Evolutionary conservation across 805 yeast genomes (phyloP), one percentile per base, ranked within the genome.

Genomic region (Starmerella floricola): DNA sequence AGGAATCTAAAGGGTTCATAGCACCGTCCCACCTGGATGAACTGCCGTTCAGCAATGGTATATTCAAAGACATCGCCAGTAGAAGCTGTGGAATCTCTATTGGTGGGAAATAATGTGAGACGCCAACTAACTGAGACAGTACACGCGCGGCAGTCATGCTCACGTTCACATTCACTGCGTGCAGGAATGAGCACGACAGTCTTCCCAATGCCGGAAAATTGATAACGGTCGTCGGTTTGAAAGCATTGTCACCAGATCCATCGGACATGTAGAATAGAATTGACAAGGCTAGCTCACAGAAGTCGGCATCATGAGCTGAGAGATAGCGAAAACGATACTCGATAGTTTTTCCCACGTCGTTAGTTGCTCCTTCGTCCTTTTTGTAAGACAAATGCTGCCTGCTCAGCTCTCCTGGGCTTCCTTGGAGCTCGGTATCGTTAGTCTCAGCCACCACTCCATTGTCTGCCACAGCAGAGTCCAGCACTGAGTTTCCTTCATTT

Each of bases 11-110:
- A 11, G 33, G 19, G 33, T 16, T 30, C 19, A 32, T 31, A 13
- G 8, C 16, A 6, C 27, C 8, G 6, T 34, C 36, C 2, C 40
- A 2, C 10, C 21, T 15, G 5, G 23, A 15, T 2, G 38, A 17
- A 23, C 44, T 36, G 2, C 49, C 41, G 19, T 38, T 46, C 3
- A 35, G 39, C 28, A 34, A 46, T 1, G 44, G 43, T 1, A 42
- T 33, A 2, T 23, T 18, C 2, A 34, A 16, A 11, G 46, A 31
- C 35, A 32, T 16, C 6, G 24, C 23, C 16, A 29, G 19, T 3
- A 46, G 17, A 3, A 39, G 11, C 6, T 17, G 21, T 1, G 32
- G 31, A 6, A 43, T 19, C 2, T 26, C 21, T 8, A 26, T 13
- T 16, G 46, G 46, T 3, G 44, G 44, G 13, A n/a, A 26, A 34